Evolutionary conservation across 2,329 filamentous ascomycete species (phyloP).

Genomic region (Plectosphaerella plurivora): DNA sequence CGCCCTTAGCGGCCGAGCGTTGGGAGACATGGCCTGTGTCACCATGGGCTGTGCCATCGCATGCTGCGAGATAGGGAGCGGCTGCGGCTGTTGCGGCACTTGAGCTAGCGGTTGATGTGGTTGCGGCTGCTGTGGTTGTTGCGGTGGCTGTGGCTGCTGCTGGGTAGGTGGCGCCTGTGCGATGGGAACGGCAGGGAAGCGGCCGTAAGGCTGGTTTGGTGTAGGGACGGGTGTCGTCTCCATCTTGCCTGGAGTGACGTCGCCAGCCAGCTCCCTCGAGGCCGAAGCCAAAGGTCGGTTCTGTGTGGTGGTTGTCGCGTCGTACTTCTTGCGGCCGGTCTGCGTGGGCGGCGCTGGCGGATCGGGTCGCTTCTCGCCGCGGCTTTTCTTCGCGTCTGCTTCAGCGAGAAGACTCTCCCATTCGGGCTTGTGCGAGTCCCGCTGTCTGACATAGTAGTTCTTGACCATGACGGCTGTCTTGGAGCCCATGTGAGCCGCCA

Average conservation of each 20-base stretch:
- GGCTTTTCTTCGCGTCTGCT: slow-evolving; percentile 50
- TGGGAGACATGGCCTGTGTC: slow-evolving; percentile 43
- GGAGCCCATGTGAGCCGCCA: slow-evolving; percentile 74
- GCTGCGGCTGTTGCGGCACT: slow-evolving; percentile 12
- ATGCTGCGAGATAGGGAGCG: slow-evolving; percentile 28
- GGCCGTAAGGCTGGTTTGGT: slow-evolving; percentile 32
- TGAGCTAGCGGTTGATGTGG: slow-evolving; percentile 8
- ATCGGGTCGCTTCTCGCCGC: slow-evolving; percentile 56
- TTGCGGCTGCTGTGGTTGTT: slow-evolving; percentile 6
- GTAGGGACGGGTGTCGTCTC: slow-evolving; percentile 28
- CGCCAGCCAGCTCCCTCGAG: slow-evolving; percentile 34
- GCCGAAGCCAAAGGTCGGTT: slow-evolving; percentile 39
- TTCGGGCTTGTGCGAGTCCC: slow-evolving; percentile 53
- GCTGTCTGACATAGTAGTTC: slow-evolving; percentile 62
- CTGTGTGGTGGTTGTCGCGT: slow-evolving; percentile 32
- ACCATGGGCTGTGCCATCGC: slow-evolving; percentile 27
- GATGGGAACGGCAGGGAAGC: slow-evolving; percentile 39
- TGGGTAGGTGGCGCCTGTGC: slow-evolving; percentile 30
- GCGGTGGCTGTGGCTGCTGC: slow-evolving; percentile 10
- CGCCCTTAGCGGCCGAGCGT: slow-evolving; percentile 35
- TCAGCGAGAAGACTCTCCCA: slow-evolving; percentile 58
- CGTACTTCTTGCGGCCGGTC: slow-evolving; percentile 47
- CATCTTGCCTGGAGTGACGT: slow-evolving; percentile 39
- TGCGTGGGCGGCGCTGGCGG: slow-evolving; percentile 52
- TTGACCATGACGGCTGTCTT: slow-evolving; percentile 84